Evolutionary conservation across 805 yeast genomes (phyloP).

Genomic region (Kazachstania africana): DNA sequence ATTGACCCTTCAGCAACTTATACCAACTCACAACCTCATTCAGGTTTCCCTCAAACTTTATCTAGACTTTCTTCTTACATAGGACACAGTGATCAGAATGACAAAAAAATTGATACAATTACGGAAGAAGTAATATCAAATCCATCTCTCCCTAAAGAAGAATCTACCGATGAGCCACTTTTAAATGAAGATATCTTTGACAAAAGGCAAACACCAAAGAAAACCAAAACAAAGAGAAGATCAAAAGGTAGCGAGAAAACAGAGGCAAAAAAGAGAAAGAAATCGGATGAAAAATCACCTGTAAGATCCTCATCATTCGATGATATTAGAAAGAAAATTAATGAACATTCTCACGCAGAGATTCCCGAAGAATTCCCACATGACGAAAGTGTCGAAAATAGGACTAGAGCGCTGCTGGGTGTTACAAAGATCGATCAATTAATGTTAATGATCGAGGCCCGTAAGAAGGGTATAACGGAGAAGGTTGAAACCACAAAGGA

Average conservation of each 20-base stretch:
- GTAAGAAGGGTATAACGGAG: conserved; percentile 61
- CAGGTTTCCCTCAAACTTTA: conserved; percentile 4
- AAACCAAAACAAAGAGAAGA: neutral
- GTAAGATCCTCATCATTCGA: conserved; percentile 2
- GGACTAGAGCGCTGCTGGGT: conserved; percentile 62
- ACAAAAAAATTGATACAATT: neutral
- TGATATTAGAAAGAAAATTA: conserved; percentile 1
- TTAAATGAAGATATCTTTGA: neutral
- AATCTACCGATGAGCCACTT: neutral
- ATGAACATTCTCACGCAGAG: neutral
- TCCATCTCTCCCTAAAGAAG: too few relatives aligned
- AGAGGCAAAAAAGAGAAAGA: neutral
- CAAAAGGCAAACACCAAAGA: neutral
- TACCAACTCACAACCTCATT: neutral
- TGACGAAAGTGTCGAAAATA: conserved; percentile 27
- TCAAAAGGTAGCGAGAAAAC: neutral
- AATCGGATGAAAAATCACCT: neutral
- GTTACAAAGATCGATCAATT: conserved; percentile 85
- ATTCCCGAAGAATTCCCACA: too few relatives aligned
- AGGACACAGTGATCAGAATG: neutral
- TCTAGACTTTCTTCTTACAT: conserved; percentile 5
- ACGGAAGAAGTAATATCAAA: too few relatives aligned
- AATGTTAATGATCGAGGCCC: conserved; percentile 83
- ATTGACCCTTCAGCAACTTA: conserved; percentile 1
- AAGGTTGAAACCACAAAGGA: conserved; percentile 54